Evolutionary conservation across 2,329 filamentous ascomycete genomes (phyloP).

Genomic region (Zelopaecilomyces penicillatus): DNA sequence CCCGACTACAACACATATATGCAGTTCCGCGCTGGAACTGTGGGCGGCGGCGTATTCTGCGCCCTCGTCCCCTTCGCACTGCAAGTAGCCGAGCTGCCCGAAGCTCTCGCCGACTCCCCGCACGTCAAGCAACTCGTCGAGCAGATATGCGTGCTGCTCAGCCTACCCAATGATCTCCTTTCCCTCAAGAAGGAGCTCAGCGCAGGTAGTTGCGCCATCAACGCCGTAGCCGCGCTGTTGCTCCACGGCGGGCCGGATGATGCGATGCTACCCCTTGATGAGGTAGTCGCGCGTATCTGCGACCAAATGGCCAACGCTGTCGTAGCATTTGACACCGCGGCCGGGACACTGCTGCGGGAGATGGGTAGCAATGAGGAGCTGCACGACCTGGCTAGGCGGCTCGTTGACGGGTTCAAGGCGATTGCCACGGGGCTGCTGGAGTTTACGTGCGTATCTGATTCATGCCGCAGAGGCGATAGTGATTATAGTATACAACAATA

Average conservation of each 20-base stretch:
- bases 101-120: constrained; percentile 2
- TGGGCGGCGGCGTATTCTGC: constrained; percentile 17
- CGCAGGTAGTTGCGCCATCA: constrained; percentile 18
- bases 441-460: constrained; percentile 21
- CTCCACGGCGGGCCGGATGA: neutral
- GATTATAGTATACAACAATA: neutral
- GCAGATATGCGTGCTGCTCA: constrained; percentile 17
- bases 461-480: too few species aligned
- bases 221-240: constrained; percentile 20
- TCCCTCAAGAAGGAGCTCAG: constrained; percentile 25
- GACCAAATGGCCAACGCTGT: constrained; percentile 15
- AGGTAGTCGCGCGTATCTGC: constrained; percentile 15
- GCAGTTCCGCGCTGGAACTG: constrained; percentile 19
- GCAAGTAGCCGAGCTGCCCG: constrained; percentile 7
- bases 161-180: constrained; percentile 22
- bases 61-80: constrained; percentile 19
- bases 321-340: constrained; percentile 15
- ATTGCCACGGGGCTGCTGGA: constrained; percentile 24
- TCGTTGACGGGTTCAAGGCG: constrained; percentile 21
- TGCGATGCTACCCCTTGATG: constrained; percentile 14
- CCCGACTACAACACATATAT: constrained; percentile 22
- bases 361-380: constrained; percentile 8
- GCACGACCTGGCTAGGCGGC: constrained; percentile 11
- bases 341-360: constrained; percentile 9
- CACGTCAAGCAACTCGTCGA: constrained; percentile 12